phyloP scores from a whole-genome alignment of 1,284 basidiomycete genomes.

The Cryptococcus sp. region DNA sequence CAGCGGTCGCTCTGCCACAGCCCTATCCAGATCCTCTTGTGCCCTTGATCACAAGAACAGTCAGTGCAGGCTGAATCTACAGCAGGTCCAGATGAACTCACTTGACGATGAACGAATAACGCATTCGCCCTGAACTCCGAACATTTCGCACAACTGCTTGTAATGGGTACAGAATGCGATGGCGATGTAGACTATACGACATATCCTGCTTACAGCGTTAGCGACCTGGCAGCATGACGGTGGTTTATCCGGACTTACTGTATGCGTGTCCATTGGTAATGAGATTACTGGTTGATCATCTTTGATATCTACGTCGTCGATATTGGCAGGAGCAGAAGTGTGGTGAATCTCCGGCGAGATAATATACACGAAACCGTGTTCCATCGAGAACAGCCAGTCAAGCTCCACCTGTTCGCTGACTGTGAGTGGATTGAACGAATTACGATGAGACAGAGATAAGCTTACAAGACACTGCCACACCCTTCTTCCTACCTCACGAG shows the following conservation, averaged over 20 bases:
- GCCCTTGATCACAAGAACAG: not conserved
- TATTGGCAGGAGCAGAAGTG: not conserved
- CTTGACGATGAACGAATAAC: not conserved
- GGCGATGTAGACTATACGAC: not conserved
- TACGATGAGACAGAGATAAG: not conserved
- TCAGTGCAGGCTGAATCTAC: not conserved
- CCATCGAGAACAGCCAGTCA: not conserved
- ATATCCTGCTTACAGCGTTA: not conserved
- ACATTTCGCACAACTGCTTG: not conserved
- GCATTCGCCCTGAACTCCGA: not conserved
- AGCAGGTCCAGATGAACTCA: not conserved
- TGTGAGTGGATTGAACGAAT: not conserved
- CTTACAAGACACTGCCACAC: not conserved
- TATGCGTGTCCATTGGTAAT: not conserved
- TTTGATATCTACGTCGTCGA: not conserved
- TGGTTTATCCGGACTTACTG: not conserved
- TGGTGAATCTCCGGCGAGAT: not conserved
- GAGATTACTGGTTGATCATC: not conserved
- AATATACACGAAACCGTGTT: slow-evolving; percentile 1
- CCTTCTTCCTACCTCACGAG: not conserved
- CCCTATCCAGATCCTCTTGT: not conserved
- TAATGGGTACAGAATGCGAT: not conserved
- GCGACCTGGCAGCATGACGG: not conserved
- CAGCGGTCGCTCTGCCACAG: not conserved
- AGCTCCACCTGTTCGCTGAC: not conserved